A percentile compares a stretch with the other conserved stretches of the same genome.
Evolutionary conservation across 352 stramenopile genomes (phyloP).

Genomic region (Phytophthora ramorum): DNA sequence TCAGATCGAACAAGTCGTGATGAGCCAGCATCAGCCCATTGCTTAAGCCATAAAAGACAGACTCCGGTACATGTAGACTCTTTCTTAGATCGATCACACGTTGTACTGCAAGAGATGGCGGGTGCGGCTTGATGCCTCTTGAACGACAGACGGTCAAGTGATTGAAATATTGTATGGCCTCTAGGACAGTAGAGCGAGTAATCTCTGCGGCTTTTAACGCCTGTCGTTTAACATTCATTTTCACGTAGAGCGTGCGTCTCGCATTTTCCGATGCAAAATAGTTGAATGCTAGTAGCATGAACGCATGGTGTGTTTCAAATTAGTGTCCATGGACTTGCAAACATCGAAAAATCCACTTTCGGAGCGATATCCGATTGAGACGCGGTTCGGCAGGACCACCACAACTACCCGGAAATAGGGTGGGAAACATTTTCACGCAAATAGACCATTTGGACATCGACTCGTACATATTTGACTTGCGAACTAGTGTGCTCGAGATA

Average conservation of each 20-base stretch:
- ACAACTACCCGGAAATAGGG: constrained; percentile 24
- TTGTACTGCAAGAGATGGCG: not conserved
- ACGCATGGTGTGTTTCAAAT: constrained; percentile 33
- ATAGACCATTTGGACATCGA: not conserved
- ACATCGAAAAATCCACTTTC: constrained; percentile 19
- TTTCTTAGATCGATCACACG: constrained; percentile 23
- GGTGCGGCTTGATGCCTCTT: too few relatives aligned
- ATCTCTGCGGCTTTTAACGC: constrained; percentile 4
- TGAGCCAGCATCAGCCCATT: constrained; percentile 12
- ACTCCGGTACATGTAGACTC: constrained; percentile 13
- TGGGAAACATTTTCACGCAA: constrained; percentile 21
- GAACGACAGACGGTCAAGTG: too few relatives aligned
- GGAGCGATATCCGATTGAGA: constrained; percentile 3
- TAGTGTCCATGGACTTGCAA: constrained; percentile 14
- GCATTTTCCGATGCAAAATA: constrained; percentile 18
- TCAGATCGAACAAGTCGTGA: constrained; percentile 29
- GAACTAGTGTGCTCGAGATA: constrained; percentile 14
- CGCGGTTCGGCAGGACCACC: constrained; percentile 22
- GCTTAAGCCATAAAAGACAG: constrained; percentile 26
- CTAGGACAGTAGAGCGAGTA: too few relatives aligned
- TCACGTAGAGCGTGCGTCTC: constrained; percentile 20
- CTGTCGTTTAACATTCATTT: constrained; percentile 7
- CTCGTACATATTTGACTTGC: constrained; percentile 6
- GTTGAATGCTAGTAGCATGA: constrained; percentile 37
- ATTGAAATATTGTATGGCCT: too few relatives aligned